phyloP scores from a whole-genome alignment of 192 early-diverging fungal genomes.

The Geranomyces variabilis region DNA sequence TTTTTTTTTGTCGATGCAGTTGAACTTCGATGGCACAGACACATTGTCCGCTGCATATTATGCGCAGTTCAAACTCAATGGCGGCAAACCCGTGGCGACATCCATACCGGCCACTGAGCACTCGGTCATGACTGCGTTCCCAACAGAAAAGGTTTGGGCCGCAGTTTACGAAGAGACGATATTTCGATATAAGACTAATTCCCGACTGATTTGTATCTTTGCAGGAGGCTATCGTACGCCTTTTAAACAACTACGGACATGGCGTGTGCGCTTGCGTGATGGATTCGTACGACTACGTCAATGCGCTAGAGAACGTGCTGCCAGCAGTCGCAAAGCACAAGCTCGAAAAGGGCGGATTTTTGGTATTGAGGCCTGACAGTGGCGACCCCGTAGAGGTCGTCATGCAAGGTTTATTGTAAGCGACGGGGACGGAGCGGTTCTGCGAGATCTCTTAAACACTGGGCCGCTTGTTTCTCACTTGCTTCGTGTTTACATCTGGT shows the following conservation, averaged over 20 bases:
- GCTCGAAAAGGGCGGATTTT: constrained; percentile 73
- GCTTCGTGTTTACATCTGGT: neutral
- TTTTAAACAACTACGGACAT: constrained; percentile 69
- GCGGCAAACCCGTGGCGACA: constrained; percentile 69
- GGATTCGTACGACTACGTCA: constrained; percentile 86
- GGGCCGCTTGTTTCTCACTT: neutral
- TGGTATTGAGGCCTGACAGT: constrained; percentile 84
- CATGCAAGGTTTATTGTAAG: constrained; percentile 68
- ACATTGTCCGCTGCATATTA: constrained; percentile 80
- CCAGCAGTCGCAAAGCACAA: constrained; percentile 71
- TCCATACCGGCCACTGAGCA: constrained; percentile 91
- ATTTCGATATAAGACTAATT: too few relatives aligned
- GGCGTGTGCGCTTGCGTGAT: constrained; percentile 86
- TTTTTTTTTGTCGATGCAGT: constrained; percentile 39
- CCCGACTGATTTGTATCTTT: neutral
- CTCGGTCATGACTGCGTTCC: constrained; percentile 82
- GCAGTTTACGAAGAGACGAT: neutral
- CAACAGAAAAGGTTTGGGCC: constrained; percentile 60
- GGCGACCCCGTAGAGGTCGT: constrained; percentile 81
- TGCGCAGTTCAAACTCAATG: constrained; percentile 77
- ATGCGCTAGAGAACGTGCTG: constrained; percentile 73
- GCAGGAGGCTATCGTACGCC: constrained; percentile 66
- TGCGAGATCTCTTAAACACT: constrained; percentile 18
- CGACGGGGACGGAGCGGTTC: too few relatives aligned
- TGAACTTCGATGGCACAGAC: constrained; percentile 82